These are phyloP conservation scores for Aspergillus novoparasiticus DNA, from an alignment of 2,329 filamentous ascomycete species.

Conservation along the genomic window DNA sequence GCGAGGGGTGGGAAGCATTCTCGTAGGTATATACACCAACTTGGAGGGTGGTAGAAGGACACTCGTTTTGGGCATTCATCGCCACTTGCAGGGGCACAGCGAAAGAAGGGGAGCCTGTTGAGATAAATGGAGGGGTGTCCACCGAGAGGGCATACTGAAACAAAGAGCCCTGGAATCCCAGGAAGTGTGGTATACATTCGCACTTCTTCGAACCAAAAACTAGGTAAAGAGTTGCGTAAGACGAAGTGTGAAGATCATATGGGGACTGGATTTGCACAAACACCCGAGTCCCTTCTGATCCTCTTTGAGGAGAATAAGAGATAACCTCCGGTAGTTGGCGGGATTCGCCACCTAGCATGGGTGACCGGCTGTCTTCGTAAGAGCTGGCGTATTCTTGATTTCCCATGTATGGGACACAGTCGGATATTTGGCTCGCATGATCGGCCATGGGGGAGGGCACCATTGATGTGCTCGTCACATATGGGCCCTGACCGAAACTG, in stretches of 20 bases:
- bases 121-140: conserved; percentile 68
- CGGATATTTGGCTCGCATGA: conserved; percentile 43
- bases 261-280: conserved; percentile 73
- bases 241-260: conserved; percentile 70
- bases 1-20: conserved; percentile 45
- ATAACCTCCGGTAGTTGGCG: conserved; percentile 66
- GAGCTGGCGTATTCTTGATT: conserved; percentile 46
- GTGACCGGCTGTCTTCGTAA: conserved; percentile 65
- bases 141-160: conserved; percentile 73
- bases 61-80: conserved; percentile 60
- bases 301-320: conserved; percentile 70
- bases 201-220: conserved; percentile 79
- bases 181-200: conserved; percentile 65
- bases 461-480: conserved; percentile 38
- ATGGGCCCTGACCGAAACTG: conserved; percentile 41
- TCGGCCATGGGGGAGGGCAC: conserved; percentile 46
- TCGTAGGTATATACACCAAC: conserved; percentile 66
- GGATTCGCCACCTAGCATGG: conserved; percentile 66
- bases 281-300: conserved; percentile 69
- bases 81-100: conserved; percentile 62
- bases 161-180: conserved; percentile 58
- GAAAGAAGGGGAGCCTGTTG: conserved; percentile 58
- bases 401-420: conserved; percentile 43
- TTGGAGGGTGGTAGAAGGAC: conserved; percentile 53
- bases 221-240: conserved; percentile 60